Base-by-base conservation (phyloP, 345 rosid species). In the Arabidopsis arenosa region DNA sequence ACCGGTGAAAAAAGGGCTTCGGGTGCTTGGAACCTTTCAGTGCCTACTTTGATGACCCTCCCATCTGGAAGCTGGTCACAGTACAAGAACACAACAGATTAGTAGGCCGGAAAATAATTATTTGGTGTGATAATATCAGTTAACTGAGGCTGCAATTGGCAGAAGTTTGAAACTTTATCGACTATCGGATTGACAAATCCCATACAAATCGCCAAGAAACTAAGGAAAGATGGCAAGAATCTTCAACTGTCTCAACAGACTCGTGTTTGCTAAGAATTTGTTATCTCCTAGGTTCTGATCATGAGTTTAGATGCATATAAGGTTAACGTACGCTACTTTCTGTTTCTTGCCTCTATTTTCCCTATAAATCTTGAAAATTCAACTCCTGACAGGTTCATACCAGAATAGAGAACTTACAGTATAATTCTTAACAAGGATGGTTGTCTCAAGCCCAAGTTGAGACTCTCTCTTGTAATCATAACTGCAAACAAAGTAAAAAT, bases 1-100 rank as follows among this genome's bases (percentile, higher is more conserved):
- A 94, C 99, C 26, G 97, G 99, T n/a, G 99, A 89, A 69, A 95
- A 95, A 54, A 95, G 92, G 40, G 99, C 99, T 84, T 95, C 97
- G 47, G 99, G 97, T 65, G 99, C 97, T 77, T 95, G 97, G 79
- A 95, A 95, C 74, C 99, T 80, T 85, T 95, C 99, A n/a, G 99
- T 95, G 68, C 99, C 97, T 68, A 92, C 97, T 88, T 95, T 92
- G 74, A 95, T 89, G 64, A 89, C 83, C 74, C 97, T 86, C 71
- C 97, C 97, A 85, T 95, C 99, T 77, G 99, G 99, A 68, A 95
- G 91, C 97, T 95, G 89, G 66, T 81, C 52, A 73, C 56, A 55
- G 51, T 7, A 64, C 63, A 45, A 69, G 17, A 5, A 7, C 37
- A 41, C 17, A 35, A 30, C 9, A 11, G 7, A 41, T 58, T 30